A percentile compares a stretch with the other conserved stretches of the same genome.
phyloP scores from a whole-genome alignment of 2,329 filamentous ascomycete genomes.

The Helicocarpus griseus region DNA sequence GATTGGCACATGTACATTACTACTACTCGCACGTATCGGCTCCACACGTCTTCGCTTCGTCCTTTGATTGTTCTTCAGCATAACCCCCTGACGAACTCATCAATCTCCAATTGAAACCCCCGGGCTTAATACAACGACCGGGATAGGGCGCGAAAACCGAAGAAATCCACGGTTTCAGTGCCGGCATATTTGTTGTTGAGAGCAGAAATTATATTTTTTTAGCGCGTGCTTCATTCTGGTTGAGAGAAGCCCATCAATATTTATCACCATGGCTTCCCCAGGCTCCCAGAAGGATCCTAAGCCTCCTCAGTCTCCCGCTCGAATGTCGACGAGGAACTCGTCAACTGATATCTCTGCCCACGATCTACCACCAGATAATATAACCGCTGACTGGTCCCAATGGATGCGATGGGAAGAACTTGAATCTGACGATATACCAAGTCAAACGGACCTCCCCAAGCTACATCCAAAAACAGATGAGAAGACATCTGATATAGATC shows the following conservation, averaged over 20 bases:
- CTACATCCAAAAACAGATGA: background rate
- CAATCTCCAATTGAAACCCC: background rate
- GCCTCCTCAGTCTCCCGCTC: background rate
- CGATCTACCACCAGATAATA: conserved; percentile 18
- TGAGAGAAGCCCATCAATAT: background rate
- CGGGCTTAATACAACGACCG: too few relatives aligned
- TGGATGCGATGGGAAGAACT: conserved; percentile 39
- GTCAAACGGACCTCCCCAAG: conserved; percentile 13
- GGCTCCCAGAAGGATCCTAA: background rate
- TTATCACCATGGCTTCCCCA: conserved; percentile 6
- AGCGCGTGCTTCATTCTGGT: too few relatives aligned
- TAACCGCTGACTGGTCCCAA: conserved; percentile 34
- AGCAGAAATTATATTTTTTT: too few relatives aligned
- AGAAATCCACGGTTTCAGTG: too few relatives aligned
- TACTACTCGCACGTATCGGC: background rate
- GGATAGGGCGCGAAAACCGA: too few relatives aligned
- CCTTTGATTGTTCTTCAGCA: background rate
- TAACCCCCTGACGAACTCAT: background rate
- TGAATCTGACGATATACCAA: conserved; percentile 21
- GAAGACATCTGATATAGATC: background rate
- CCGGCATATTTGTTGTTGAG: too few relatives aligned
- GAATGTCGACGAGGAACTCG: conserved; percentile 4
- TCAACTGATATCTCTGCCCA: conserved; percentile 9
- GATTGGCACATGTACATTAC: background rate
- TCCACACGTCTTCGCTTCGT: background rate